phyloP scores from a whole-genome alignment of 2,329 filamentous ascomycete species.

The Aschersonia sp. region DNA sequence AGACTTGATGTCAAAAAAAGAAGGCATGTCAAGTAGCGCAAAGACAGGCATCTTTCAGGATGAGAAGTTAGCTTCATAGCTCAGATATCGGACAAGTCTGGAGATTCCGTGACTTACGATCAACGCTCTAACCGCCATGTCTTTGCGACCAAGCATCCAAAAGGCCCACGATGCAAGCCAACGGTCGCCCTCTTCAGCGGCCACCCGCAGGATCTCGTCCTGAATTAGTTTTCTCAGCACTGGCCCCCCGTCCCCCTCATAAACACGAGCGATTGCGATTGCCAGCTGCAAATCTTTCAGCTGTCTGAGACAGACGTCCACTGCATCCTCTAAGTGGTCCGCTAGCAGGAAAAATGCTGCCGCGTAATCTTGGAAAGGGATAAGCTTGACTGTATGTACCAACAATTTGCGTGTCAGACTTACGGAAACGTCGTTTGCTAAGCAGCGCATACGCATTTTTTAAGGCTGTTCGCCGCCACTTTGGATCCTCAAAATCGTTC shows the following conservation, averaged over 20 bases:
- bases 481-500: constrained; percentile 80
- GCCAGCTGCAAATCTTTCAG: constrained; percentile 81
- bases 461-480: constrained; percentile 77
- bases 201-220: constrained; percentile 64
- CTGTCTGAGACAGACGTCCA: constrained; percentile 75
- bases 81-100: neutral
- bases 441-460: constrained; percentile 96
- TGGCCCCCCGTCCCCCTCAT: constrained; percentile 70
- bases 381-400: neutral
- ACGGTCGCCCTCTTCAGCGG: constrained; percentile 68
- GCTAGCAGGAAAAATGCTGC: constrained; percentile 91
- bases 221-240: constrained; percentile 61
- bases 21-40: constrained; percentile 53
- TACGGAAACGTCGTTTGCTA: constrained; percentile 75
- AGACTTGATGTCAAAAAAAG: constrained; percentile 54
- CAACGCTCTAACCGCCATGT: constrained; percentile 72
- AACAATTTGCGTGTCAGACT: neutral
- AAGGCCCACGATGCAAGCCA: constrained; percentile 96
- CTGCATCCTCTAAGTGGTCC: constrained; percentile 70
- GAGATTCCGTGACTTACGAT: constrained; percentile 40
- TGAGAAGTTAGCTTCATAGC: neutral
- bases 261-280: constrained; percentile 73
- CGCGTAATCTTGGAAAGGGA: constrained; percentile 54
- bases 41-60: constrained; percentile 59
- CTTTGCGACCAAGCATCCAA: constrained; percentile 71